Conservation (phyloP, 306 rosid genomes). For the Glycyrrhiza uralensis region DNA sequence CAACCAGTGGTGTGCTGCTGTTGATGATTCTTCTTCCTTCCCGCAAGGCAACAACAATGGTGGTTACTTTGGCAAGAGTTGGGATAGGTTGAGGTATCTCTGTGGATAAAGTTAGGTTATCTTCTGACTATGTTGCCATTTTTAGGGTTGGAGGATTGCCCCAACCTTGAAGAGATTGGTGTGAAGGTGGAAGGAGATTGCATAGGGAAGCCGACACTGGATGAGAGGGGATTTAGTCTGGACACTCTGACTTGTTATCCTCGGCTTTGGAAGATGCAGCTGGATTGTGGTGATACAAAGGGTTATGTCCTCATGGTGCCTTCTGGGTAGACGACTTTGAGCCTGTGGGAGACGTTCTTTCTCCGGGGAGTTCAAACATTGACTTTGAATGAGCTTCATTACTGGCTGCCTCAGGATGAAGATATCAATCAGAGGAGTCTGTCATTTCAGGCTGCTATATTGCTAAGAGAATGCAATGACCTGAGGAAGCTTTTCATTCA, state of each 20-base stretch:
- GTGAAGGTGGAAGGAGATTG: constrained; percentile 83
- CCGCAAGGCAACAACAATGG: constrained; percentile 39
- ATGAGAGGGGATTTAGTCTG: constrained; percentile 54
- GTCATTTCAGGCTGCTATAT: constrained; percentile 71
- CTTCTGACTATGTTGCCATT: constrained; percentile 57
- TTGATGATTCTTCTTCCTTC: constrained; percentile 26
- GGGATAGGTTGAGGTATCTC: constrained; percentile 64
- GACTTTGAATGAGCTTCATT: constrained; percentile 63
- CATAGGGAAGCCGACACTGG: constrained; percentile 51
- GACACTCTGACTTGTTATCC: constrained; percentile 53
- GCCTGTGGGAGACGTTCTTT: constrained; percentile 93
- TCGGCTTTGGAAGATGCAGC: constrained; percentile 66
- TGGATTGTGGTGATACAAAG: constrained; percentile 79
- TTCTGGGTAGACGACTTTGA: constrained; percentile 76
- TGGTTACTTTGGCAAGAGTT: constrained; percentile 40
- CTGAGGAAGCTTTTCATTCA: constrained; percentile 87
- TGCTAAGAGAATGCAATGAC: constrained; percentile 53
- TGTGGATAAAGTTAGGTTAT: constrained; percentile 85
- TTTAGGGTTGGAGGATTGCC: constrained; percentile 76
- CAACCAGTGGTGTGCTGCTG: constrained; percentile 21
- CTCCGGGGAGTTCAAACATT: too few species aligned
- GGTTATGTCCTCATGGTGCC: constrained; percentile 80
- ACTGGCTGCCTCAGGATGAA: constrained; percentile 92
- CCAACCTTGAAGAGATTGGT: constrained; percentile 63
- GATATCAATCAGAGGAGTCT: constrained; percentile 79